These are phyloP conservation scores for Candida railenensis DNA, from an alignment of 805 yeast genomes.

Conservation along the genomic window DNA sequence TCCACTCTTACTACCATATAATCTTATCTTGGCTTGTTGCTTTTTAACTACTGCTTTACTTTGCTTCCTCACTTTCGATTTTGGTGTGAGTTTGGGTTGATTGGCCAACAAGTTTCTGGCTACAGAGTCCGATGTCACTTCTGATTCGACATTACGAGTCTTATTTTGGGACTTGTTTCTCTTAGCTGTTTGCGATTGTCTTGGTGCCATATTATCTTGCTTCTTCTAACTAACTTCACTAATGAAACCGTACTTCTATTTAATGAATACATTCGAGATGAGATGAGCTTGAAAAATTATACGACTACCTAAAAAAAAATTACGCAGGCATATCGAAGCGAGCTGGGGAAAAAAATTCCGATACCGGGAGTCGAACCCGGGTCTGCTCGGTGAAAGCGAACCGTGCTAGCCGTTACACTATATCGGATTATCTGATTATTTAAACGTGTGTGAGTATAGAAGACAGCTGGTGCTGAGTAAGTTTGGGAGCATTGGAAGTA, in stretches of 20 bases:
- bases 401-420: conserved; percentile 56
- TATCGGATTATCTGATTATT: conserved; percentile 30
- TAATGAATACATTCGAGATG: too few relatives aligned
- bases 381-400: conserved; percentile 54
- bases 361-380: conserved; percentile 88
- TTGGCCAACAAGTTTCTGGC: conserved; percentile 65
- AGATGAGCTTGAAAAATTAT: not conserved
- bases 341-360: conserved; percentile 50
- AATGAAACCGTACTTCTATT: too few relatives aligned
- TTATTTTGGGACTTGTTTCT: conserved; percentile 52
- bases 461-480: too few relatives aligned
- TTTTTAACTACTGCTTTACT: conserved; percentile 58
- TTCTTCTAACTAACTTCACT: too few relatives aligned
- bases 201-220: conserved; percentile 51
- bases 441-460: not conserved
- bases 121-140: conserved; percentile 61
- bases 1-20: conserved; percentile 64
- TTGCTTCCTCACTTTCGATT: conserved; percentile 50
- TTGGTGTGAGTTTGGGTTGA: conserved; percentile 61
- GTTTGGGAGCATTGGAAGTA: too few relatives aligned
- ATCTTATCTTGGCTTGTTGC: conserved; percentile 59
- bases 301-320: not conserved
- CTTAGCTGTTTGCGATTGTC: conserved; percentile 60
- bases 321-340: too few relatives aligned
- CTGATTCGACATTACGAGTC: conserved; percentile 60